These are phyloP conservation scores for Phytophthora pinifolia DNA, from an alignment of 352 stramenopile species.

Conservation along the genomic window DNA sequence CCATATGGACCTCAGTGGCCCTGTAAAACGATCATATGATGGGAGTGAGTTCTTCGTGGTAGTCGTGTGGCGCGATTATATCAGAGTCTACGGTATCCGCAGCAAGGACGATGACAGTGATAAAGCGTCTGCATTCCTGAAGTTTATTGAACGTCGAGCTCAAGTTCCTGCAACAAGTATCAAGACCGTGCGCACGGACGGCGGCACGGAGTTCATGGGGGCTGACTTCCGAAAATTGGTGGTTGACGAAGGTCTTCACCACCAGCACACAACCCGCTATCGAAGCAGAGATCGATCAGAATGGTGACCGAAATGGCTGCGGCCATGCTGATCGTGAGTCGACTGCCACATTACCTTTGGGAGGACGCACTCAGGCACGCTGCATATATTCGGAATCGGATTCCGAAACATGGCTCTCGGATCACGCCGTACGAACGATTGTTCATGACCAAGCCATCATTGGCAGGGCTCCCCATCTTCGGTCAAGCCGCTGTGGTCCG, in stretches of 20 bases:
- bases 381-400: background rate
- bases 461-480: background rate
- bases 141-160: too few species aligned
- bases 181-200: too few species aligned
- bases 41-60: too few species aligned
- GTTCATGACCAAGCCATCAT: constrained; percentile 2
- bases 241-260: background rate
- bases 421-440: too few species aligned
- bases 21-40: too few species aligned
- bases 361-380: constrained; percentile 3
- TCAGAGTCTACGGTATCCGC: too few species aligned
- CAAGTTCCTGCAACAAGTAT: too few species aligned
- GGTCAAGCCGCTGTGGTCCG: too few species aligned
- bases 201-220: background rate
- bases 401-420: background rate
- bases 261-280: constrained; percentile 8
- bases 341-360: constrained; percentile 3
- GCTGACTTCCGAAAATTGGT: background rate
- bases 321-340: background rate
- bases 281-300: constrained; percentile 1
- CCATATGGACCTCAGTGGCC: too few species aligned
- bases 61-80: too few species aligned
- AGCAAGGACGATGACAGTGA: too few species aligned
- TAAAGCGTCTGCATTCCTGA: too few species aligned
- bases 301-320: constrained; percentile 3